Evolutionary conservation across 257 asterid genomes (phyloP), one percentile per base, ranked within the genome.

Genomic region (Penstemon barbatus): DNA sequence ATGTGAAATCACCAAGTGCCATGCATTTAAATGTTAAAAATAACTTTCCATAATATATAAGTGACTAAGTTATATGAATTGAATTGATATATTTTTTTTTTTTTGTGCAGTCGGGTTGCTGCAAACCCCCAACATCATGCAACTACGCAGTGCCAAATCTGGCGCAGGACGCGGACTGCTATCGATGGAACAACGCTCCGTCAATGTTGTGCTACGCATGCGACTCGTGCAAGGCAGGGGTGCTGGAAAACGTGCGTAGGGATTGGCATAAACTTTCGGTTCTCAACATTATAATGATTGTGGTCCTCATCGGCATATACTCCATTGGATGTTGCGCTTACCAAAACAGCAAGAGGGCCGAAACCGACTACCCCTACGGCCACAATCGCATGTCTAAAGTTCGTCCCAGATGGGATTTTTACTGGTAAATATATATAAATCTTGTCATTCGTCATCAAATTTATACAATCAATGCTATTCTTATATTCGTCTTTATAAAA

Each of bases 111-210:
- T 94, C 99, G 19, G 99, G 97, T 2, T 94, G 97, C 63, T 94
- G 99, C 85, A 94, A 94, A 79, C 99, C 99, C 4, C 99, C 99
- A 4, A 91, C 95, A 0, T 41, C 91, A 7, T 94, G 99, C 89
- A 81, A 82, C 73, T 94, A 91, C 73, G 91, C 74, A 7, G 72
- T 77, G 18, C 65, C 94, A 42, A 61, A 70, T 57, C 45, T 72
- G 68, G 69, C 78, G 0, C 96, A 89, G 71, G 97, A 91, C 7
- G 70, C 84, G 5, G 99, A 94, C 74, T 94, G 97, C 86, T 89
- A 86, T 76, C 48, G 71, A 5, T 94, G 99, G 99, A 94, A 85
- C 83, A 85, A 89, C 55, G 91, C 82, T 63, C 86, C 86, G 7
- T 52, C 79, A 64, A 54, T 83, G 63, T 69, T 94, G 6, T 94